These are phyloP conservation scores for Botryotinia narcissicola DNA, from an alignment of 2,329 filamentous ascomycete genomes.

Conservation along the genomic window DNA sequence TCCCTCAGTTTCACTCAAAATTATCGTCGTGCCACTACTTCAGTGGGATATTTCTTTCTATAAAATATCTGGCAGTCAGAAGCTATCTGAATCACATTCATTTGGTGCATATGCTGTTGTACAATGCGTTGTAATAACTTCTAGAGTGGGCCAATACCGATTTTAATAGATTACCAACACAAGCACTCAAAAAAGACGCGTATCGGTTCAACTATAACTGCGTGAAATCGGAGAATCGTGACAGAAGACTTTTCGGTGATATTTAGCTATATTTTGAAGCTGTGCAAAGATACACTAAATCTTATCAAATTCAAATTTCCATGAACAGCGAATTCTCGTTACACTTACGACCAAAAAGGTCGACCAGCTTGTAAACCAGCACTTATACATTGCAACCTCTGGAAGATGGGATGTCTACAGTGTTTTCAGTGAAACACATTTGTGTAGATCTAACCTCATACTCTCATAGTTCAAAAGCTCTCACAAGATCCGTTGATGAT, in stretches of 20 bases:
- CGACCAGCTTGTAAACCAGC: too few relatives aligned
- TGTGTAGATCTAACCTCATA: too few relatives aligned
- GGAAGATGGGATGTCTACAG: rapidly evolving
- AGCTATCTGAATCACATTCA: not conserved
- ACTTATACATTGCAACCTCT: too few relatives aligned
- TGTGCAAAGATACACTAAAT: not conserved
- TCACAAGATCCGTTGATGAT: rapidly evolving
- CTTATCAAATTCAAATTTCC: not conserved
- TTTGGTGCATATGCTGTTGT: not conserved
- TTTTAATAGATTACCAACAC: not conserved
- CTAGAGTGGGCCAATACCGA: not conserved
- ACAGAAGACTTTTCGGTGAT: not conserved
- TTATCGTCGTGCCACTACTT: not conserved
- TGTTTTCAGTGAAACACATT: not conserved
- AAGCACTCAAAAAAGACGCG: not conserved
- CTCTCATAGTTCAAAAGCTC: too few relatives aligned
- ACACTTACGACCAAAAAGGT: not conserved
- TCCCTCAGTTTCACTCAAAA: not conserved
- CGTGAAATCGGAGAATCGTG: not conserved
- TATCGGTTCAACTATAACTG: too few relatives aligned
- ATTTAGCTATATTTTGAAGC: not conserved
- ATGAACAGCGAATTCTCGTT: not conserved
- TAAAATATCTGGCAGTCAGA: too few relatives aligned
- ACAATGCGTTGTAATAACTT: not conserved
- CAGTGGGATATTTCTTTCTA: not conserved